phyloP scores from a whole-genome alignment of 192 early-diverging fungal genomes.

The Allomyces javanicus region DNA sequence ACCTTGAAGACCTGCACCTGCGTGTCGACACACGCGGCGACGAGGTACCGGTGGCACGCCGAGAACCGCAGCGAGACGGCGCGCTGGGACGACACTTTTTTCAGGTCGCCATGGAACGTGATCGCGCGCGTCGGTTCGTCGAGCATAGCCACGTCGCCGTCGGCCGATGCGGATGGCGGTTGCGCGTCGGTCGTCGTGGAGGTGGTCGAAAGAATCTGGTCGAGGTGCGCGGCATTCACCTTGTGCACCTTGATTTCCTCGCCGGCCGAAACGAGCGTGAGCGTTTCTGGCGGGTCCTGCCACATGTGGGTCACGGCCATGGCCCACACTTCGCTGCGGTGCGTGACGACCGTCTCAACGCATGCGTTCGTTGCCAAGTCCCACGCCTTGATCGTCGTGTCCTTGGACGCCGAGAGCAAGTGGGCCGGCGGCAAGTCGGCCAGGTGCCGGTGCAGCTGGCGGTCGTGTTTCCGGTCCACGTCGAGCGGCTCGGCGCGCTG shows the following conservation, averaged over 20 bases:
- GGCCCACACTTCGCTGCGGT: slow-evolving; percentile 87
- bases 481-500: not conserved
- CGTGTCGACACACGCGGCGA: slow-evolving; percentile 57
- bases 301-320: slow-evolving; percentile 34
- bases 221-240: not conserved
- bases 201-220: no score
- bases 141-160: not conserved
- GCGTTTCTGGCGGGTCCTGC: not conserved
- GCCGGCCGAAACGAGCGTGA: slow-evolving; percentile 12
- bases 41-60: slow-evolving; percentile 54
- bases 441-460: not conserved
- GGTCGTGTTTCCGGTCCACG: slow-evolving; percentile 3
- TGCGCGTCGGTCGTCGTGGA: no score
- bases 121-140: not conserved
- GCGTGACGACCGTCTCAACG: slow-evolving; percentile 78
- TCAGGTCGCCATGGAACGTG: not conserved
- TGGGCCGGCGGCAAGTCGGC: slow-evolving; percentile 7
- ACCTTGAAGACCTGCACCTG: slow-evolving; percentile 67
- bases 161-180: no score
- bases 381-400: slow-evolving; percentile 91
- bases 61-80: slow-evolving; percentile 62
- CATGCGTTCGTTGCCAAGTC: slow-evolving; percentile 85
- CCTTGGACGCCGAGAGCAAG: slow-evolving; percentile 78
- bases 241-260: not conserved
- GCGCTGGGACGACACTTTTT: slow-evolving; percentile 25